phyloP scores from a whole-genome alignment of 2,329 filamentous ascomycete genomes.

The Graphilbum fragrans region DNA sequence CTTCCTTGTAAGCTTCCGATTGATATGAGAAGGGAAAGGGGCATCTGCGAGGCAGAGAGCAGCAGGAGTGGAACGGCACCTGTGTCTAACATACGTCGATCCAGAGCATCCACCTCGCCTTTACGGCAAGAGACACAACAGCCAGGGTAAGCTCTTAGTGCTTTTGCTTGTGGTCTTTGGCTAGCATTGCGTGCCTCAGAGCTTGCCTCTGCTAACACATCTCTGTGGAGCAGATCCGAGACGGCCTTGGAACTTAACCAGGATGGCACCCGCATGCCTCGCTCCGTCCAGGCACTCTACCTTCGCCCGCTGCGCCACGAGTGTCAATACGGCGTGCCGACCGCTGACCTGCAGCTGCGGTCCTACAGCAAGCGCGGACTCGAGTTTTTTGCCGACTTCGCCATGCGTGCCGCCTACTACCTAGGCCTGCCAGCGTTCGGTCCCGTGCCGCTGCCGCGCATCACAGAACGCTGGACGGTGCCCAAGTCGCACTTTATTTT shows the following conservation, averaged over 20 bases:
- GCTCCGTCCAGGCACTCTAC: conserved; percentile 75
- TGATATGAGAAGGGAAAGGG: background rate
- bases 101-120: too few species aligned
- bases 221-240: too few species aligned
- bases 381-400: conserved; percentile 91
- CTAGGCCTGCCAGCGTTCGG: conserved; percentile 76
- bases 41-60: background rate
- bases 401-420: conserved; percentile 88
- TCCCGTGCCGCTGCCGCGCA: conserved; percentile 73
- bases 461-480: conserved; percentile 90
- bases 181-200: too few species aligned
- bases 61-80: too few species aligned
- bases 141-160: too few species aligned
- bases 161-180: too few species aligned
- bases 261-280: conserved; percentile 47
- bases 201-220: too few species aligned
- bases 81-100: too few species aligned
- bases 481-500: conserved; percentile 81
- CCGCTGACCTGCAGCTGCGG: conserved; percentile 83
- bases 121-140: too few species aligned
- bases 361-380: conserved; percentile 85
- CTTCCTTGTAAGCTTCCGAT: conserved; percentile 8
- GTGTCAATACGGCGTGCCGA: conserved; percentile 64
- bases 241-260: conserved; percentile 2
- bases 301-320: conserved; percentile 69